Conservation (phyloP, 2,329 filamentous ascomycete species). For the Fusarium sambucinum region DNA sequence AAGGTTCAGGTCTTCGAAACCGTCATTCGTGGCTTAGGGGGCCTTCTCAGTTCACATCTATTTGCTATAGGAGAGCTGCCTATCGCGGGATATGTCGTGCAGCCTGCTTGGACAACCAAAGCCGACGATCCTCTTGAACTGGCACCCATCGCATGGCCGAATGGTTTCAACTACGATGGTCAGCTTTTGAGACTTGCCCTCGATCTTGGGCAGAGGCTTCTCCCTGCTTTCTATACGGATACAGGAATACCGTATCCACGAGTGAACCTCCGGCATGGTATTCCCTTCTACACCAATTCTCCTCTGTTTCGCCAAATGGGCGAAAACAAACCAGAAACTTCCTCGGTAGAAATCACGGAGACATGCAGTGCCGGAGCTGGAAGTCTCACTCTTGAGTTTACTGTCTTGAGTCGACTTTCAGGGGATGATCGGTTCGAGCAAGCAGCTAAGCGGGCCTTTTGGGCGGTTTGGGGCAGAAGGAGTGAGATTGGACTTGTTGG, state of each 20-base stretch:
- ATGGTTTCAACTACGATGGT: slow-evolving; percentile 85
- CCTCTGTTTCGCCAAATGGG: slow-evolving; percentile 73
- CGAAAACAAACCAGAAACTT: slow-evolving; percentile 52
- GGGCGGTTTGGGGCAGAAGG: slow-evolving; percentile 92
- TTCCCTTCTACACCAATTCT: slow-evolving; percentile 92
- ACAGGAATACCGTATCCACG: slow-evolving; percentile 95
- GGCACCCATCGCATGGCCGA: slow-evolving; percentile 75
- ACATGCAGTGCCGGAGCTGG: slow-evolving; percentile 98
- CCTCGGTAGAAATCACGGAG: slow-evolving; percentile 80
- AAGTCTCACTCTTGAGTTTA: slow-evolving; percentile 93
- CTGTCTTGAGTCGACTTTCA: slow-evolving; percentile 87
- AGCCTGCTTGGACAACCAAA: slow-evolving; percentile 39
- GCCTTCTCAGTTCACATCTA: slow-evolving; percentile 89
- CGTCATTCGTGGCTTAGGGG: slow-evolving; percentile 92
- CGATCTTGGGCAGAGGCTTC: slow-evolving; percentile 83
- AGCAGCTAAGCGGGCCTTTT: slow-evolving; percentile 91
- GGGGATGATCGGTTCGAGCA: slow-evolving; percentile 90
- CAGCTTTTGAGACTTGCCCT: slow-evolving; percentile 90
- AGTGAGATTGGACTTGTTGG: slow-evolving; percentile 90
- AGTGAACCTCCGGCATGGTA: slow-evolving; percentile 90
- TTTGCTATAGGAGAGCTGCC: slow-evolving; percentile 93
- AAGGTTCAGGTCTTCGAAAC: slow-evolving; percentile 99
- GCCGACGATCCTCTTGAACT: slow-evolving; percentile 60
- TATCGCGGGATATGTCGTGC: slow-evolving; percentile 80
- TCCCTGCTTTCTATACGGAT: slow-evolving; percentile 91